These are phyloP conservation scores for Hypoxylon sp. DNA, from an alignment of 2,329 filamentous ascomycete species.

Conservation along the genomic window DNA sequence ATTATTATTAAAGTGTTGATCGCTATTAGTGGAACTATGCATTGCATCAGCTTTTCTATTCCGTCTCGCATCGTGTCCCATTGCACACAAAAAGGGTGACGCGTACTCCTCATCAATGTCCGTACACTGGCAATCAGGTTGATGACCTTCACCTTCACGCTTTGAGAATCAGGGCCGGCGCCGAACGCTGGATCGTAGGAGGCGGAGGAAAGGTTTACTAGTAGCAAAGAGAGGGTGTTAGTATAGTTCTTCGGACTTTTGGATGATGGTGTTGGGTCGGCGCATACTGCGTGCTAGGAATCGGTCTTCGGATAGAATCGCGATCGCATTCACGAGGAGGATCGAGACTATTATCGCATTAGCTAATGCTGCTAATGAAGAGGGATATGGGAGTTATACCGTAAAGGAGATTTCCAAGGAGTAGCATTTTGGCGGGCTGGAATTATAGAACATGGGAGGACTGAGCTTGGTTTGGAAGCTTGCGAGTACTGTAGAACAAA, in stretches of 20 bases:
- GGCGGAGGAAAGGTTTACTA: slow-evolving; percentile 85
- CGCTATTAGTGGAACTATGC: slow-evolving; percentile 83
- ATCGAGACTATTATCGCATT: slow-evolving; percentile 73
- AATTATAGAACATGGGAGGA: slow-evolving; percentile 35
- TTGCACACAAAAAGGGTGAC: slow-evolving; percentile 8
- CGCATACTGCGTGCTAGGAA: slow-evolving; percentile 87
- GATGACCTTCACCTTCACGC: slow-evolving; percentile 88
- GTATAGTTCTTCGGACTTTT: slow-evolving; percentile 14
- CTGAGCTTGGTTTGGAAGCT: slow-evolving; percentile 7
- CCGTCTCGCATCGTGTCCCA: neutral
- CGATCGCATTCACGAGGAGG: slow-evolving; percentile 93
- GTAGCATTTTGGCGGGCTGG: slow-evolving; percentile 70
- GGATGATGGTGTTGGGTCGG: slow-evolving; percentile 28
- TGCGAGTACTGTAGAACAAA: slow-evolving; percentile 6
- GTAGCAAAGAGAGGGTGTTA: slow-evolving; percentile 64
- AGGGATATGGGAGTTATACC: slow-evolving; percentile 60
- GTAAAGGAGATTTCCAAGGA: slow-evolving; percentile 81
- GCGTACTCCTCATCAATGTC: slow-evolving; percentile 92
- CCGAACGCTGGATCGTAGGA: slow-evolving; percentile 85
- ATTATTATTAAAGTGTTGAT: slow-evolving; percentile 87
- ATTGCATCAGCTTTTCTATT: slow-evolving; percentile 21
- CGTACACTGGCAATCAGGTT: slow-evolving; percentile 92
- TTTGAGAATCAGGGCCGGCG: slow-evolving; percentile 75
- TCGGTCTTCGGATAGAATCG: slow-evolving; percentile 93
- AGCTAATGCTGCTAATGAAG: slow-evolving; percentile 35